A percentile compares a stretch with the other conserved stretches of the same genome.
These are phyloP conservation scores for Paecilomyces niveus DNA, from an alignment of 2,329 filamentous ascomycete species.

Conservation along the genomic window DNA sequence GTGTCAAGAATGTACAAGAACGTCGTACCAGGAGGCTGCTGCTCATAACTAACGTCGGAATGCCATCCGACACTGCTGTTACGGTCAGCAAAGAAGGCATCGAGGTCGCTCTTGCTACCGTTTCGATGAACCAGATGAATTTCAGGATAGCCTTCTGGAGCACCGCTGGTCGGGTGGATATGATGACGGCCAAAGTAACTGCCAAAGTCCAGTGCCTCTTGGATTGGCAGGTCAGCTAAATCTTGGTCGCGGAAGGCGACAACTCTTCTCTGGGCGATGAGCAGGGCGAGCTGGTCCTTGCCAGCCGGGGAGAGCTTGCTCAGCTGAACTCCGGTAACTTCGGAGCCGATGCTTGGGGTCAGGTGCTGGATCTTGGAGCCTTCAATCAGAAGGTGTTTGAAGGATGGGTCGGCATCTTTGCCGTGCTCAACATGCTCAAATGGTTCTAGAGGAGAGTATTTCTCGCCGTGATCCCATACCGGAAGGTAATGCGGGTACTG, in stretches of 20 bases:
- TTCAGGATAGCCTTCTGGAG: slow-evolving; percentile 3
- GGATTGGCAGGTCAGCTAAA: slow-evolving; percentile 11
- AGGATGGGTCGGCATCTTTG: slow-evolving; percentile 35
- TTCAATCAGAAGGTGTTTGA: slow-evolving; percentile 33
- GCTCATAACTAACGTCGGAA: slow-evolving; percentile 19
- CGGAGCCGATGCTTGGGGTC: slow-evolving; percentile 38
- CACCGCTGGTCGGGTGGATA: slow-evolving; percentile 8
- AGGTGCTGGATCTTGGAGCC: slow-evolving; percentile 11
- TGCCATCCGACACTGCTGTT: slow-evolving; percentile 12
- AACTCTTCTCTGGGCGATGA: slow-evolving; percentile 27
- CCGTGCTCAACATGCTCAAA: slow-evolving; percentile 38
- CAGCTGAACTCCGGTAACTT: slow-evolving; percentile 44
- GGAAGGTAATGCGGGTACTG: slow-evolving; percentile 22
- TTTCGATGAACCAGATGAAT: slow-evolving; percentile 2
- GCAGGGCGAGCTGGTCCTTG: slow-evolving; percentile 44
- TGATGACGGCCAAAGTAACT: slow-evolving; percentile 21
- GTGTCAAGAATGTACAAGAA: slow-evolving; percentile 18
- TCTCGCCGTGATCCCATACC: slow-evolving; percentile 14
- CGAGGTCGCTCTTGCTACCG: background rate
- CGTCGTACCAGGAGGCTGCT: slow-evolving; percentile 22
- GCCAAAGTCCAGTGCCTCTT: slow-evolving; percentile 14
- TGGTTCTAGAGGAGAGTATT: slow-evolving; percentile 33
- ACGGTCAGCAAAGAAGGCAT: slow-evolving; percentile 23
- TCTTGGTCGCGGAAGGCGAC: slow-evolving; percentile 13
- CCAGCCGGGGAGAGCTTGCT: slow-evolving; percentile 40